phyloP scores from a whole-genome alignment of 345 rosid species.

The Lepidium didymum region DNA sequence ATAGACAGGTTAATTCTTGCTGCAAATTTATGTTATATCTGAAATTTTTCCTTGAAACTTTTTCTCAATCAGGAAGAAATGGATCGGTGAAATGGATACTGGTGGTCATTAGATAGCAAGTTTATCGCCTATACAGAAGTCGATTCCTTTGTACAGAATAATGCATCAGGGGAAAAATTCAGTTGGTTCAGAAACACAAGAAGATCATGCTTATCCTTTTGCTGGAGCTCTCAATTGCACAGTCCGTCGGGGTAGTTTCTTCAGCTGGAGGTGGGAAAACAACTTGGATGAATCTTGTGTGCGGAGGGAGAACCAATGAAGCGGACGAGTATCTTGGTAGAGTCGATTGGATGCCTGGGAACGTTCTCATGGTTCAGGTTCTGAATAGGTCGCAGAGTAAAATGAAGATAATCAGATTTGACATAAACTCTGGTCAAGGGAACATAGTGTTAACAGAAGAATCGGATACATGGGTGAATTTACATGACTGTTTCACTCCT shows the following conservation, averaged over 20 bases:
- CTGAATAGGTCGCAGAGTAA: constrained; percentile 67
- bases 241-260: constrained; percentile 86
- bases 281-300: constrained; percentile 77
- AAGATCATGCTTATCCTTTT: constrained; percentile 95
- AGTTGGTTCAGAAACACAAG: constrained; percentile 74
- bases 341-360: constrained; percentile 83
- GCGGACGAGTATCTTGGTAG: constrained; percentile 84
- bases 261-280: constrained; percentile 59
- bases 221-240: constrained; percentile 87
- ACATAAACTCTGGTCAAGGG: constrained; percentile 63
- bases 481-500: constrained; percentile 89
- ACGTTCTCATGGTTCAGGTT: constrained; percentile 62
- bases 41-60: background rate
- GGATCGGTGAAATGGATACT: constrained; percentile 90
- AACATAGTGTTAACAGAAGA: constrained; percentile 59
- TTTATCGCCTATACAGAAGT: constrained; percentile 79
- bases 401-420: constrained; percentile 59
- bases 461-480: constrained; percentile 66
- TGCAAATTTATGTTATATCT: background rate
- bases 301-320: constrained; percentile 60
- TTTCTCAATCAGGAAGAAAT: constrained; percentile 73
- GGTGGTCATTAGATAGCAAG: constrained; percentile 97
- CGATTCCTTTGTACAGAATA: constrained; percentile 72
- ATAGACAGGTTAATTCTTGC: background rate
- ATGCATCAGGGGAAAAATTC: constrained; percentile 92